These are phyloP conservation scores for Kodamaea derodonti DNA, from an alignment of 1,139 yeast species.

Conservation along the genomic window DNA sequence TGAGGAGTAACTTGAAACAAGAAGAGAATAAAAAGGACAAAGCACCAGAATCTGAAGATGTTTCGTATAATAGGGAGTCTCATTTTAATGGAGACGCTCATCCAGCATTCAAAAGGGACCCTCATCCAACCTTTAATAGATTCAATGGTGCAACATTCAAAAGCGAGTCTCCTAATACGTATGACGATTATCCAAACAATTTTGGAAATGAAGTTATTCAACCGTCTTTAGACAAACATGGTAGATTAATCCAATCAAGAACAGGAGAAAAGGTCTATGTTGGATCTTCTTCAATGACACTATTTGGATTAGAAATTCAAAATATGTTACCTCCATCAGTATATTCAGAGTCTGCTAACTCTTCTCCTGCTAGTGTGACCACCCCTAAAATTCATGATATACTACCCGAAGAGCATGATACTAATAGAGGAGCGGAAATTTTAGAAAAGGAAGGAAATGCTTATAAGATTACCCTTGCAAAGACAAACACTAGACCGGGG, in stretches of 20 bases:
- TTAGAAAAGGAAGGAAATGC: conserved; percentile 74
- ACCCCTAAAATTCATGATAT: conserved; percentile 7
- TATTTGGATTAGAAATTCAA: conserved; percentile 73
- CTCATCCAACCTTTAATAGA: conserved; percentile 1
- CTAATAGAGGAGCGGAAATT: conserved; percentile 40
- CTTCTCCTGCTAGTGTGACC: conserved; percentile 10
- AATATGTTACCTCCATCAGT: conserved; percentile 43
- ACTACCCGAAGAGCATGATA: not conserved
- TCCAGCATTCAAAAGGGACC: conserved; percentile 4
- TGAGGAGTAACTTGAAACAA: conserved; percentile 44
- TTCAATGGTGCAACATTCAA: too few relatives aligned
- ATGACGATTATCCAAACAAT: not conserved
- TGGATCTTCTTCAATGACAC: conserved; percentile 79
- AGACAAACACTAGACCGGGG: conserved; percentile 66
- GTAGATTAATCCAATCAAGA: conserved; percentile 65
- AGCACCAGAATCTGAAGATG: not conserved
- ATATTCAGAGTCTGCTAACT: conserved; percentile 6
- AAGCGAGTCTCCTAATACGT: too few relatives aligned
- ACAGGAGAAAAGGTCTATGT: conserved; percentile 74
- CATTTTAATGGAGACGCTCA: not conserved
- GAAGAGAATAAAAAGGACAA: conserved; percentile 14
- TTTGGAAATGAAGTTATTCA: conserved; percentile 47
- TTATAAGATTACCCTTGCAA: conserved; percentile 62
- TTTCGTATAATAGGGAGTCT: not conserved
- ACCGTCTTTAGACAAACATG: conserved; percentile 66